These are phyloP conservation scores for Lichtheimia ramosa DNA, from an alignment of 371 early-diverging fungal species.

Conservation along the genomic window DNA sequence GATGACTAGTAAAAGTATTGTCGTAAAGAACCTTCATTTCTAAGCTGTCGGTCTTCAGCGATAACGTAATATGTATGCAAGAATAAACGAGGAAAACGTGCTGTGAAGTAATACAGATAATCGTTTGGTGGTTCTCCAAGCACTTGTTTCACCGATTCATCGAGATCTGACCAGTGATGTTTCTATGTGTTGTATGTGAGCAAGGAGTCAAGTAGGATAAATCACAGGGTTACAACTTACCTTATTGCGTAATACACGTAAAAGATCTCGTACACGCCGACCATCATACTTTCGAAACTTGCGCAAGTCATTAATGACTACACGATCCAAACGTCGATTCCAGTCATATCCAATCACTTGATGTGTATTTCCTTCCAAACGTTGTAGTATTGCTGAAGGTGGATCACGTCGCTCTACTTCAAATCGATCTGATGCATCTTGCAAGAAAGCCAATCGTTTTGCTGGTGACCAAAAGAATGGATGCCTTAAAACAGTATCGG, in stretches of 20 bases:
- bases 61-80: conserved; percentile 72
- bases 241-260: conserved; percentile 93
- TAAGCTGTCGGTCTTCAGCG: conserved; percentile 51
- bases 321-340: conserved; percentile 80
- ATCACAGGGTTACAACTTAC: conserved; percentile 43
- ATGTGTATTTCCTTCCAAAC: conserved; percentile 62
- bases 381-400: conserved; percentile 64
- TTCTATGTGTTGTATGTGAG: conserved; percentile 48
- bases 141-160: conserved; percentile 68
- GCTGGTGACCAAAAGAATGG: conserved; percentile 94
- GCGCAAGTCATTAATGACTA: conserved; percentile 79
- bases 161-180: conserved; percentile 95
- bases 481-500: conserved; percentile 76
- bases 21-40: conserved; percentile 64
- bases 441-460: conserved; percentile 84
- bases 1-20: conserved; percentile 56
- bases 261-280: conserved; percentile 78
- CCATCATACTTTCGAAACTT: conserved; percentile 93
- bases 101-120: conserved; percentile 85
- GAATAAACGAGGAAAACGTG: conserved; percentile 87
- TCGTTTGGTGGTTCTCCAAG: conserved; percentile 90
- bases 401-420: conserved; percentile 84
- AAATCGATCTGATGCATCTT: conserved; percentile 93
- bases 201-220: background rate
- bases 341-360: conserved; percentile 77